phyloP scores from a whole-genome alignment of 345 rosid genomes.

The Dipteronia dyeriana region DNA sequence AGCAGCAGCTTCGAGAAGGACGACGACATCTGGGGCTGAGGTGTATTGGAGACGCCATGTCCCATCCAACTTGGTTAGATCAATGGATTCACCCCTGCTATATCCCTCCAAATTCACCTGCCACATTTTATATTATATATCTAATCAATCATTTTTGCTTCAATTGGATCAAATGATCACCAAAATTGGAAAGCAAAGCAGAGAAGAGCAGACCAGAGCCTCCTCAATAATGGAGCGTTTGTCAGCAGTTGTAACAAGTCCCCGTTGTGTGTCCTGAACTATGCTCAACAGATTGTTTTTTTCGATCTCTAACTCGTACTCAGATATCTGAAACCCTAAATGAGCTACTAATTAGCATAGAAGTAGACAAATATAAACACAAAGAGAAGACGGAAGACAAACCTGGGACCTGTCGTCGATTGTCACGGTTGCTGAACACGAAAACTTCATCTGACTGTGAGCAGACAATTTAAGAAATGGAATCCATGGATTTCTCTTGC shows the following conservation, averaged over 20 bases:
- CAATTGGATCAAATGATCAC: not conserved
- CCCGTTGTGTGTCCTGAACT: conserved; percentile 73
- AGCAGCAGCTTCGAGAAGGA: conserved; percentile 82
- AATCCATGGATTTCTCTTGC: conserved; percentile 28
- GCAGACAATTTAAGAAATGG: conserved; percentile 16
- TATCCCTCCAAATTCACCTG: conserved; percentile 77
- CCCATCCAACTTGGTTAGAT: conserved; percentile 74
- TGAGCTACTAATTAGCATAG: conserved; percentile 17
- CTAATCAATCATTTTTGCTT: conserved; percentile 10
- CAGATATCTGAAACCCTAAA: conserved; percentile 46
- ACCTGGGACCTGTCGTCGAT: conserved; percentile 41
- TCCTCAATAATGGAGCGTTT: conserved; percentile 82
- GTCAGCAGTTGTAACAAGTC: conserved; percentile 61
- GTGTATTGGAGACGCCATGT: conserved; percentile 96
- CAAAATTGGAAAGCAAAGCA: not conserved
- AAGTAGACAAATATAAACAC: not conserved
- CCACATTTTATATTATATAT: conserved; percentile 15
- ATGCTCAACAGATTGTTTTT: conserved; percentile 70
- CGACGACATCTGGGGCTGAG: conserved; percentile 85
- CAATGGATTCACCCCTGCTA: conserved; percentile 65
- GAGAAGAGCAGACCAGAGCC: conserved; percentile 55
- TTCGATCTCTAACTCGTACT: conserved; percentile 61
- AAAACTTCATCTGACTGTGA: conserved; percentile 31
- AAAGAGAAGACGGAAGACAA: conserved; percentile 26
- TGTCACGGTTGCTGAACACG: conserved; percentile 46